Evolutionary conservation across 1,284 basidiomycete species (phyloP), one percentile per base, ranked within the genome.

Genomic region (Coniferiporia weirii): DNA sequence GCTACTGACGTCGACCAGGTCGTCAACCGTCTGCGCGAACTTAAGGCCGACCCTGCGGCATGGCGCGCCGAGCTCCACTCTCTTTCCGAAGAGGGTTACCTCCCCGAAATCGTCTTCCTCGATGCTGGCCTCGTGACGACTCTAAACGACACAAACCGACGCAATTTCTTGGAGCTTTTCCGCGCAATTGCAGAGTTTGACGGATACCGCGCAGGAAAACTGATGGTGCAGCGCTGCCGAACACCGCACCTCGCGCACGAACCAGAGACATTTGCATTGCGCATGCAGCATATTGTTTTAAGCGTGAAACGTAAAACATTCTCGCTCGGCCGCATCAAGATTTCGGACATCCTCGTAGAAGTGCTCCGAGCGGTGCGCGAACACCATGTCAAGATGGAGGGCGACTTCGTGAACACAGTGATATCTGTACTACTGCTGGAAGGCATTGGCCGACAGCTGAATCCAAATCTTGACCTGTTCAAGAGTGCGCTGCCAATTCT

Each of bases 341-440:
- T 99, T 60, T 90, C 91, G 32, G 95, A 99, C 70, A 85, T 99
- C 64, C 77, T 98, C 45, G 89, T 83, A 5, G 89, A 96, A 64
- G 95, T 98, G 7, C 76, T 99, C 48, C 84, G 77, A 66, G 86
- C 89, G n/a, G 95, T 99, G 1, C 76, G 95, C 54, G 80, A 85
- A 64, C 95, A 98, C 71, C 97, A 98, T 70, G 97, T 99, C 66
- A 98, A 95, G 79, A 91, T 99, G 86, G 96, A 99, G 74, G 93
- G 89, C 12, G 97, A 99, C 72, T 99, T 99, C 70, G 87, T 99
- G 67, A 98, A 99, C 71, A 99, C 97, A 0, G 94, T 99, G 54
- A 91, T 99, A 62, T 92, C 91, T 8, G 94, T 98, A 59, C 73
- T 99, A 60, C 71, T 99, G 55, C 76, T 99, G 49, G 97, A 99